These are phyloP conservation scores for Coniochaeta hoffmannii DNA, from an alignment of 2,329 filamentous ascomycete species.

Conservation along the genomic window DNA sequence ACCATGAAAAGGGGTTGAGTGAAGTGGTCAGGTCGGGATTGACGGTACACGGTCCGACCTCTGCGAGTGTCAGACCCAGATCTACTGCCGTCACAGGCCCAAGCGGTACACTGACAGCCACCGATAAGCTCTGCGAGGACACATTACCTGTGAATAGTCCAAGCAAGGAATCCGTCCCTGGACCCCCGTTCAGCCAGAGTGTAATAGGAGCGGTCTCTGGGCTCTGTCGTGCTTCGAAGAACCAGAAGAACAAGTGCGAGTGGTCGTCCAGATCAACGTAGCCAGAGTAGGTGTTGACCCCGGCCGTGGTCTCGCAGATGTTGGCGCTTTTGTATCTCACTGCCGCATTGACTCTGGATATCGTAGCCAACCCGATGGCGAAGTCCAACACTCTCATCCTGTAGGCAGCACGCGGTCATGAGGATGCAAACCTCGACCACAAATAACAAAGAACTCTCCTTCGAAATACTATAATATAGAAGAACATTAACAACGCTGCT, in stretches of 20 bases:
- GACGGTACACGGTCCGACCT: slow-evolving; percentile 7
- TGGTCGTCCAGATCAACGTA: slow-evolving; percentile 53
- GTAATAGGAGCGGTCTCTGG: slow-evolving; percentile 21
- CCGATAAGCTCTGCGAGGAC: background rate
- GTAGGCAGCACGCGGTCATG: too few species aligned
- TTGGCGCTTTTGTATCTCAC: slow-evolving; percentile 8
- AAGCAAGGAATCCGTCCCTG: slow-evolving; percentile 16
- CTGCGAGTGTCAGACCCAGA: background rate
- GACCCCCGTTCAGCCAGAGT: slow-evolving; percentile 31
- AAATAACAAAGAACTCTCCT: too few species aligned
- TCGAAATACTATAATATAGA: too few species aligned
- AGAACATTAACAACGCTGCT: too few species aligned
- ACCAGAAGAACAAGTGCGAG: slow-evolving; percentile 60
- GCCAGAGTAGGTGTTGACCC: slow-evolving; percentile 48
- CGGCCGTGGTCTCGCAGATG: slow-evolving; percentile 49
- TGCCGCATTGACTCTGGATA: too few species aligned
- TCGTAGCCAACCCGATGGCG: too few species aligned
- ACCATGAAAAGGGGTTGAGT: slow-evolving; percentile 23
- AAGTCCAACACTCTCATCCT: too few species aligned
- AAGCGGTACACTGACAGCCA: too few species aligned
- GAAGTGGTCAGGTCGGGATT: slow-evolving; percentile 10
- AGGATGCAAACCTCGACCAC: too few species aligned
- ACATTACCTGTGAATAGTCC: slow-evolving; percentile 4
- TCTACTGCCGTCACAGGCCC: too few species aligned
- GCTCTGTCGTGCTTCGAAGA: slow-evolving; percentile 44